Evolutionary conservation across 768 basidiomycete species (phyloP), one percentile per base, ranked within the genome.

Genomic region (button mushroom (Agaricus bisporus)): DNA sequence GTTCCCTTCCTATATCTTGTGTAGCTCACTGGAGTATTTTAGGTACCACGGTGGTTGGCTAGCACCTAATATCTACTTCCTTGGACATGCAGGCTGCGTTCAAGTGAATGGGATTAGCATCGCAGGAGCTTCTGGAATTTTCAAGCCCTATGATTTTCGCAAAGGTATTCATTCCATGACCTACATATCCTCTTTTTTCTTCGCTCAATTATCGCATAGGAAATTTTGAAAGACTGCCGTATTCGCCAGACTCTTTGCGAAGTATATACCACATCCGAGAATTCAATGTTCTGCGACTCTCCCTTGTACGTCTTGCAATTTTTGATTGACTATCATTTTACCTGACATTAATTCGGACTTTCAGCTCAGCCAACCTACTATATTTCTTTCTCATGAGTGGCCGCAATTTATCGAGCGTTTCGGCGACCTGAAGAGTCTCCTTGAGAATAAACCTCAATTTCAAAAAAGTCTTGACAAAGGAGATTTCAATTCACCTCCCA

Each of bases 361-460:
- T 22, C 47, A 78, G 88, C 73, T 88, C 36, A 75, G 83, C 4
- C 73, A 76, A 9, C 78, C 85, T 5, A 69, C 83, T 26, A 78
- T 98, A 25, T 91, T 98, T 73, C 76, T 98, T 35, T 98, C 95
- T 2, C 95, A 99, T 64, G 97, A 98, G 68, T 99, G 95, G 97
- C 97, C 95, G 0, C 78, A 81, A 39, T 76, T 76, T 1, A 94
- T 99, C 50, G 92, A 88, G 55, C 81, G 82, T 8, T 76, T 92
- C 58, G 94, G 95, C 15, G 78, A 98, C 61, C 66, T 85, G 6
- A 61, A 63, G 5, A 73, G 62, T 8, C 74, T 99, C 0, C 69
- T 98, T 12, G 74, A 82, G 2, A 78, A 80, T 41, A 98, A 95
- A 65, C 82, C 83, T 0, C 88, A 85, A 69, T 86, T 98, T 64